Percentiles rank a stretch among this genome's conserved stretches.
phyloP scores from a whole-genome alignment of 768 basidiomycete species.

The Coprinopsis cinerea region DNA sequence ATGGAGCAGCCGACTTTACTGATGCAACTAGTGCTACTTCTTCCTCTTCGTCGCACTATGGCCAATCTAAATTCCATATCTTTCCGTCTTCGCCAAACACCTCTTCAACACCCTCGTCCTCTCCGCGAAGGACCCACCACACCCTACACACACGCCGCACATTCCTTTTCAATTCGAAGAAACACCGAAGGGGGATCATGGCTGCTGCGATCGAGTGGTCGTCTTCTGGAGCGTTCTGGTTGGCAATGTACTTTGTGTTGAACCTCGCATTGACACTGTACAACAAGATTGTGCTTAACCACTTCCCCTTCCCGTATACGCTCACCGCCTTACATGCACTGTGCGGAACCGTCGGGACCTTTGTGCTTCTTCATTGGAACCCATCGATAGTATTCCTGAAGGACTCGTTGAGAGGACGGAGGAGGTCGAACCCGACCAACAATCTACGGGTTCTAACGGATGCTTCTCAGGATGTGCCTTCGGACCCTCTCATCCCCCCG shows the following conservation, averaged over 20 bases:
- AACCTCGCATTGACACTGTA: conserved; percentile 91
- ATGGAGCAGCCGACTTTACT: not conserved
- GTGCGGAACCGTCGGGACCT: conserved; percentile 79
- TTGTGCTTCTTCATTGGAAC: conserved; percentile 42
- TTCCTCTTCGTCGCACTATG: not conserved
- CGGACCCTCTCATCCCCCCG: conserved; percentile 5
- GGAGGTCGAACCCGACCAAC: no score
- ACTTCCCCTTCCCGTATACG: conserved; percentile 94
- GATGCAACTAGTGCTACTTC: not conserved
- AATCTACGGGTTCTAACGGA: no score
- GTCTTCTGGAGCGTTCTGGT: conserved; percentile 41
- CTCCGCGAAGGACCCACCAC: not conserved
- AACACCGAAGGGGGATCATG: not conserved
- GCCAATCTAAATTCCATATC: not conserved
- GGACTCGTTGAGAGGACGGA: not conserved
- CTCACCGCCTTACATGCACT: conserved; percentile 90
- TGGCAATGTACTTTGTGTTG: conserved; percentile 80
- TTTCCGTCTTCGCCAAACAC: not conserved
- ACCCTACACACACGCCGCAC: no score
- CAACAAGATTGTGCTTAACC: conserved; percentile 89
- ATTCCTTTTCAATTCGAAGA: not conserved
- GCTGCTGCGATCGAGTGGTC: not conserved
- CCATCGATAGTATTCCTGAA: not conserved
- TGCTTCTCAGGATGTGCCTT: not conserved
- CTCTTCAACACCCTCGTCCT: not conserved